Evolutionary conservation across 352 stramenopile species (phyloP), one percentile per base, ranked within the genome.

Genomic region (Phytophthora sojae): DNA sequence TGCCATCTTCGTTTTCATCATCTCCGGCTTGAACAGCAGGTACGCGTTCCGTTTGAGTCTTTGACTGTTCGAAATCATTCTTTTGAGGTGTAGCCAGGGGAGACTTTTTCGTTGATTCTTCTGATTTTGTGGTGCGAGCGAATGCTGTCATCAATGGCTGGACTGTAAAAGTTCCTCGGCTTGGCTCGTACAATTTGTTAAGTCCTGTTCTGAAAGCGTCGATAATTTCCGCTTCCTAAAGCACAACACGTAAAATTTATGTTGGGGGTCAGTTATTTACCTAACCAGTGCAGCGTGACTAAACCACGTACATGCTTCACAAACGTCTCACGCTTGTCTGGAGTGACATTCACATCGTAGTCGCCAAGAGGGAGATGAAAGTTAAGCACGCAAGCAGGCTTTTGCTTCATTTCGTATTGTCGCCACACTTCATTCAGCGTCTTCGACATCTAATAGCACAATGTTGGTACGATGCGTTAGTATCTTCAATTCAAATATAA

Each of bases 321-420:
- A 53, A 98, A 92, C 2, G 98, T 96, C 70, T 99, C 88, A 23
- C 97, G 85, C 69, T 99, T 99, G 85, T 99, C 97, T 1, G 97
- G 97, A 23, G 95, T 97, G 21, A 99, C 76, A 78, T 99, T 99
- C 35, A 99, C 90, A 69, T 99, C 98, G 68, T 97, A 98, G 21
- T 90, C 83, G 26, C 88, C 73, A 11, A 91, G 81, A 9, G 95
- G 95, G 6, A 99, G 64, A 19, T 80, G 77, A 19, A 99, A 92
- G 72, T 97, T 86, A 14, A 99, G 73, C 12, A 99, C 86, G 58
- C 96, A 97, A 0, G 96, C 96, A 4, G 97, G 97, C 61, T 98
- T 98, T 47, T 98, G 90, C 67, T 97, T 97, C 83, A 92, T 90
- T 64, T 95, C 85, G 53, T 86, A 95, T 72, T 95, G 79, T 11